Percentiles rank a stretch among this genome's conserved stretches.
Evolutionary conservation across 352 stramenopile genomes (phyloP).

Genomic region (Thalassiosira livingstoniorum): DNA sequence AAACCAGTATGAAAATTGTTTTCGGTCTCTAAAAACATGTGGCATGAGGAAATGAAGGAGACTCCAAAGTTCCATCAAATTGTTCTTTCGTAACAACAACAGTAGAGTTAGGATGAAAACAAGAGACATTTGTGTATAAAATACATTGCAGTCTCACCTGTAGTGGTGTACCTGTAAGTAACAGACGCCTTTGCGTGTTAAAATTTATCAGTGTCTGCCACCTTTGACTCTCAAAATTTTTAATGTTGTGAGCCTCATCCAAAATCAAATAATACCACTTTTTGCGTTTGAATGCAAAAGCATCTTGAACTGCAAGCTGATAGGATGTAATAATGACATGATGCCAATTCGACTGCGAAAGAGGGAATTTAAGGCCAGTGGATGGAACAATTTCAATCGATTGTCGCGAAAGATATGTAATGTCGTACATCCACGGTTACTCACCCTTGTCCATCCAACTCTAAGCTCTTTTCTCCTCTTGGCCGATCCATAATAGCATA

Average conservation of each 20-base stretch:
- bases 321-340: slow-evolving; percentile 99
- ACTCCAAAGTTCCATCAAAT: slow-evolving; percentile 97
- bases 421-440: too few species aligned
- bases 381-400: too few species aligned
- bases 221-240: slow-evolving; percentile 98
- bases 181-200: slow-evolving; percentile 91
- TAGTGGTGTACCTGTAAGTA: slow-evolving; percentile 97
- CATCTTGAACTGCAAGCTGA: slow-evolving; percentile 97
- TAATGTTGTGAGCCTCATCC: slow-evolving; percentile 99
- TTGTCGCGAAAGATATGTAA: too few species aligned
- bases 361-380: too few species aligned
- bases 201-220: slow-evolving; percentile 99
- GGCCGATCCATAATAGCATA: slow-evolving; percentile 98
- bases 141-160: slow-evolving; percentile 28
- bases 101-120: background rate
- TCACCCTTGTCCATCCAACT: slow-evolving; percentile 93
- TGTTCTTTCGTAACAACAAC: slow-evolving; percentile 87
- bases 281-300: slow-evolving; percentile 96
- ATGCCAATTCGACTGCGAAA: slow-evolving; percentile 88
- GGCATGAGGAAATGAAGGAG: slow-evolving; percentile 99
- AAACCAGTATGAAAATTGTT: slow-evolving; percentile 99
- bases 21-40: slow-evolving; percentile 93
- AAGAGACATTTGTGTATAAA: too few species aligned
- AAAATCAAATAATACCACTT: slow-evolving; percentile 99
- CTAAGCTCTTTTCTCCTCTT: slow-evolving; percentile 94